phyloP scores from a whole-genome alignment of 176 grass and related monocot species.

The Paspalum vaginatum region DNA sequence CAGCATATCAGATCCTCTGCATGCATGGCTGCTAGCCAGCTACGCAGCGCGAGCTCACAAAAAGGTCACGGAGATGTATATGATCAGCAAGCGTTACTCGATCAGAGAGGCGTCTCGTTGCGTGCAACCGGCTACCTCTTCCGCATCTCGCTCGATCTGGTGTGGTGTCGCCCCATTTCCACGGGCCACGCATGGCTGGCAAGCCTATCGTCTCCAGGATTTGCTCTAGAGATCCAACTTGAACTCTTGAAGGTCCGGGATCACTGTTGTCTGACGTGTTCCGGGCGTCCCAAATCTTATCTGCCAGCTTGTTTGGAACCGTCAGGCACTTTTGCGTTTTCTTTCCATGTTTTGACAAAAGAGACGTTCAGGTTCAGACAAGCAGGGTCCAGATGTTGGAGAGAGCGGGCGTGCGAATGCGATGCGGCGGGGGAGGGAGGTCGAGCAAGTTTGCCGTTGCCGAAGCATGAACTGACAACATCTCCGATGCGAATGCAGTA shows the following conservation, averaged over 20 bases:
- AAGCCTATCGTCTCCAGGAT: neutral
- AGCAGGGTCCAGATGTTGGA: neutral
- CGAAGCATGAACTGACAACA: too few species aligned
- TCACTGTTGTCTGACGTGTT: constrained; percentile 32
- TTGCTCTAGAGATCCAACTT: neutral
- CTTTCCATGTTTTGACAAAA: neutral
- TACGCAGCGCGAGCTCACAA: too few species aligned
- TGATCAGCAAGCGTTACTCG: too few species aligned
- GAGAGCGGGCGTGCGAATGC: neutral
- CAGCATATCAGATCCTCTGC: neutral
- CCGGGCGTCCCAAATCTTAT: constrained; percentile 1
- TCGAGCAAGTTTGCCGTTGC: neutral
- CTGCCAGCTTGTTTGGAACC: neutral
- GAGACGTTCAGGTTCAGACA: neutral
- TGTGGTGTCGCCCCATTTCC: too few species aligned
- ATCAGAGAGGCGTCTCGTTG: too few species aligned
- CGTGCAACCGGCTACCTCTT: too few species aligned
- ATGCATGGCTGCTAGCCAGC: too few species aligned
- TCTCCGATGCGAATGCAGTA: too few species aligned
- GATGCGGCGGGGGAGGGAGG: neutral
- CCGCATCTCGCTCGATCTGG: too few species aligned
- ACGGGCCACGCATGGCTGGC: too few species aligned
- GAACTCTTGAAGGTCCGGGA: neutral
- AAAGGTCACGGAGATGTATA: too few species aligned
- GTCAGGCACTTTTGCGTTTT: neutral